Percentiles rank a stretch among this genome's conserved stretches.
phyloP scores from a whole-genome alignment of 441 rosid genomes.

The Erodium trifolium region DNA sequence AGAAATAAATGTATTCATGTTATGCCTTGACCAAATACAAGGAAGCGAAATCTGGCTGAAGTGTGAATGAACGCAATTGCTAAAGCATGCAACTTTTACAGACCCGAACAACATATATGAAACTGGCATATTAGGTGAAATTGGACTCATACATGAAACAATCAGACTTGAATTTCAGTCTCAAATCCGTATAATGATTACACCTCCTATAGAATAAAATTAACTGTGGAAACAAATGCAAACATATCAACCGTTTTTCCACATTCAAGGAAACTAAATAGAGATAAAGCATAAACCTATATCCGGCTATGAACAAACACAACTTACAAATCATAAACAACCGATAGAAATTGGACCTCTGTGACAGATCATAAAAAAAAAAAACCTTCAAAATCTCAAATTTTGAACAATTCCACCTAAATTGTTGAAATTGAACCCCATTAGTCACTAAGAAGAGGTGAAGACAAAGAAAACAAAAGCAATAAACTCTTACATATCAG shows the following conservation, averaged over 20 bases:
- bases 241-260: not conserved
- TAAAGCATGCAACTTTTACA: not conserved
- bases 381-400: not conserved
- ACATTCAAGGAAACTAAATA: not conserved
- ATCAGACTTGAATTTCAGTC: not conserved
- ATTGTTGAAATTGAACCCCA: not conserved
- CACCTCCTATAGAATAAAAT: not conserved
- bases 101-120: not conserved
- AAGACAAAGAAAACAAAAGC: not conserved
- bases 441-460: not conserved
- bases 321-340: not conserved
- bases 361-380: not conserved
- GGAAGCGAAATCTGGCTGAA: no score
- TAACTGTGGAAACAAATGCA: no score
- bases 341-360: not conserved
- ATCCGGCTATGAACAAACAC: not conserved
- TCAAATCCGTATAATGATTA: not conserved
- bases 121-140: not conserved
- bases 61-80: no score
- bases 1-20: no score
- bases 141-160: not conserved
- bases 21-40: no score
- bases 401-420: not conserved
- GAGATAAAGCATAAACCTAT: not conserved
- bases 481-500: not conserved